phyloP scores from a whole-genome alignment of 2,329 filamentous ascomycete species.

The Aspergillus neoniger region DNA sequence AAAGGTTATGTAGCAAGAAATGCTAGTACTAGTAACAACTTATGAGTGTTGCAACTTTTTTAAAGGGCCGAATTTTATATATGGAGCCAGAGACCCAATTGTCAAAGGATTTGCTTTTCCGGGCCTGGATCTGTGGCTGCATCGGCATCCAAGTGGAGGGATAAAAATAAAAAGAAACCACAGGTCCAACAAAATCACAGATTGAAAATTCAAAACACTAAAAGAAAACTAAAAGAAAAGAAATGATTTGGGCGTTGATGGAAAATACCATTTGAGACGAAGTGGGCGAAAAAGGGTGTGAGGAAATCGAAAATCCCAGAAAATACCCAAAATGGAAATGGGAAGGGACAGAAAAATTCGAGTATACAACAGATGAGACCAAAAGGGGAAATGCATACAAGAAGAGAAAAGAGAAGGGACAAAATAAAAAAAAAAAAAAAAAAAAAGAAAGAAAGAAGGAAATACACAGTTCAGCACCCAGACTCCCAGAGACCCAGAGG shows the following conservation, averaged over 20 bases:
- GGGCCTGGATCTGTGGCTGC: background rate
- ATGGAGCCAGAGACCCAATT: background rate
- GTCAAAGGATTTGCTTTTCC: background rate
- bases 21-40: too few species aligned
- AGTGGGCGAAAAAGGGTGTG: too few species aligned
- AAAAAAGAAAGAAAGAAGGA: background rate
- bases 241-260: too few species aligned
- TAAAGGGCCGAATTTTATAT: background rate
- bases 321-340: too few species aligned
- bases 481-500: background rate
- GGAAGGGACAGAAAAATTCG: background rate
- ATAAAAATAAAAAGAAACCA: too few species aligned
- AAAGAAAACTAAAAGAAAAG: background rate
- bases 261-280: too few species aligned
- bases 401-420: too few species aligned
- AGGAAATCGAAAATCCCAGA: too few species aligned
- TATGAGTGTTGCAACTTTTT: background rate
- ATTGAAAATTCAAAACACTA: background rate
- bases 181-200: background rate
- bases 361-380: background rate
- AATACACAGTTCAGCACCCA: background rate
- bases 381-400: background rate
- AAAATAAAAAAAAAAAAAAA: too few species aligned
- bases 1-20: too few species aligned
- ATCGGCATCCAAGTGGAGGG: background rate